phyloP scores from a whole-genome alignment of 1,284 basidiomycete species.

The Apiotrichum akiyoshidainum region DNA sequence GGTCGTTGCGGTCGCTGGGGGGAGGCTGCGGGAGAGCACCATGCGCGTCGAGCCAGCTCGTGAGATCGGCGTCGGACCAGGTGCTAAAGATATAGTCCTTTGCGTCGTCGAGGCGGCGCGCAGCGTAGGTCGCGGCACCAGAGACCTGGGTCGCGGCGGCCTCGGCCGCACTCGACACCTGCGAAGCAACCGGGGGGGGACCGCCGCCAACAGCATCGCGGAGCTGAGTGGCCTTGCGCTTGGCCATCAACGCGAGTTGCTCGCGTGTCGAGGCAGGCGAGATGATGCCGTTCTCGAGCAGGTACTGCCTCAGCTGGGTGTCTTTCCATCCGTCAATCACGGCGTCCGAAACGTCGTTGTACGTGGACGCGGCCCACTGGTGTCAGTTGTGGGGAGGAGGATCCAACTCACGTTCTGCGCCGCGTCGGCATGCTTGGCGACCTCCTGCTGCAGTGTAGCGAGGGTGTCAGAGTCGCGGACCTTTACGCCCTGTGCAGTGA shows the following conservation, averaged over 20 bases:
- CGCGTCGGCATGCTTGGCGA: conserved; percentile 56
- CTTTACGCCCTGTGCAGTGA: conserved; percentile 65
- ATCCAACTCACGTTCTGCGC: conserved; percentile 46
- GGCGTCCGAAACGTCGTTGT: conserved; percentile 47
- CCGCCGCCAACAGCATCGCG: conserved; percentile 61
- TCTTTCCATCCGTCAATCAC: conserved; percentile 65
- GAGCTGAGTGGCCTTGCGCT: conserved; percentile 58
- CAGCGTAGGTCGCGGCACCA: conserved; percentile 49
- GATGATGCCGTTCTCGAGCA: conserved; percentile 82
- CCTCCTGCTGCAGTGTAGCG: conserved; percentile 52
- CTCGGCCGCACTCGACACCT: conserved; percentile 46
- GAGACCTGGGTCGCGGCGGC: conserved; percentile 50
- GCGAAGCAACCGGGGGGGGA: conserved; percentile 29
- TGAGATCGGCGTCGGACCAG: conserved; percentile 71
- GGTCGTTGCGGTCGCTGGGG: conserved; percentile 63
- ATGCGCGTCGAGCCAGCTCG: conserved; percentile 67
- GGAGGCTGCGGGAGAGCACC: conserved; percentile 66
- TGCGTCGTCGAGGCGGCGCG: conserved; percentile 60
- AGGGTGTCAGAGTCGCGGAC: conserved; percentile 55
- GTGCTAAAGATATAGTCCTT: conserved; percentile 83
- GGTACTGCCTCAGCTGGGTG: conserved; percentile 69
- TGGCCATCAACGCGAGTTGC: conserved; percentile 72
- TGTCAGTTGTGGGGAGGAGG: conserved; percentile 24
- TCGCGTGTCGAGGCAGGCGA: conserved; percentile 73
- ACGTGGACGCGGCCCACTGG: conserved; percentile 47